phyloP scores from a whole-genome alignment of 768 basidiomycete species.

The Artomyces pyxidatus region DNA sequence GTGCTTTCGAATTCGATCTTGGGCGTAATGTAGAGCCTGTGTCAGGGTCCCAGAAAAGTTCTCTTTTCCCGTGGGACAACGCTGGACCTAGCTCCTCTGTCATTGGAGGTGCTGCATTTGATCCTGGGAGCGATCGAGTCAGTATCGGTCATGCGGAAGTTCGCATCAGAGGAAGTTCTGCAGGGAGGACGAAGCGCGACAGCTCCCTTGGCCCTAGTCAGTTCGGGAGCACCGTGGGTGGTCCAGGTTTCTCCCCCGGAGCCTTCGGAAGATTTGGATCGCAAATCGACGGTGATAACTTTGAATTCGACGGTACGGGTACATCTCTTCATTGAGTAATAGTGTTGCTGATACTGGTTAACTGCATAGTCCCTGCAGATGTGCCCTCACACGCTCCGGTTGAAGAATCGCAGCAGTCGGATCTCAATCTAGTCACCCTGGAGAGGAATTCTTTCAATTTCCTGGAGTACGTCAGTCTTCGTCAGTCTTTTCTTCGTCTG shows the following conservation, averaged over 20 bases:
- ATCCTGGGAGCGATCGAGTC: constrained; percentile 32
- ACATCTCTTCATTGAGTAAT: constrained; percentile 7
- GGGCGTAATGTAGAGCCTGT: constrained; percentile 29
- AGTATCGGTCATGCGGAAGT: constrained; percentile 47
- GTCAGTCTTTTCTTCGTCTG: not conserved
- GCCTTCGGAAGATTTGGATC: constrained; percentile 28
- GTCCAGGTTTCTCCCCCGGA: constrained; percentile 43
- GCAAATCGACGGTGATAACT: constrained; percentile 49
- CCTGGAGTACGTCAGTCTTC: constrained; percentile 60
- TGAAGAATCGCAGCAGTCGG: constrained; percentile 52
- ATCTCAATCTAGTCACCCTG: constrained; percentile 46
- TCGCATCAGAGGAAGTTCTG: constrained; percentile 44
- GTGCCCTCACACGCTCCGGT: constrained; percentile 19
- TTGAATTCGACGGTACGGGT: constrained; percentile 54
- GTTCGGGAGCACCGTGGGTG: constrained; percentile 23
- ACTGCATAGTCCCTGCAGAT: constrained; percentile 21
- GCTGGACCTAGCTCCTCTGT: constrained; percentile 57
- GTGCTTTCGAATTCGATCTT: constrained; percentile 38
- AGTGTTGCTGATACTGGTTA: not conserved
- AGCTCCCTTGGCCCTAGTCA: constrained; percentile 38
- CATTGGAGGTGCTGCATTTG: constrained; percentile 27
- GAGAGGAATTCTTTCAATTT: constrained; percentile 78
- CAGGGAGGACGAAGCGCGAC: constrained; percentile 36
- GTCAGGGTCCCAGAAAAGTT: constrained; percentile 55
- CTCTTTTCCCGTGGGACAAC: constrained; percentile 80